A percentile compares a stretch with the other conserved stretches of the same genome.
Conservation (phyloP, 2,329 filamentous ascomycete species). For the Trichoderma lentiforme region DNA sequence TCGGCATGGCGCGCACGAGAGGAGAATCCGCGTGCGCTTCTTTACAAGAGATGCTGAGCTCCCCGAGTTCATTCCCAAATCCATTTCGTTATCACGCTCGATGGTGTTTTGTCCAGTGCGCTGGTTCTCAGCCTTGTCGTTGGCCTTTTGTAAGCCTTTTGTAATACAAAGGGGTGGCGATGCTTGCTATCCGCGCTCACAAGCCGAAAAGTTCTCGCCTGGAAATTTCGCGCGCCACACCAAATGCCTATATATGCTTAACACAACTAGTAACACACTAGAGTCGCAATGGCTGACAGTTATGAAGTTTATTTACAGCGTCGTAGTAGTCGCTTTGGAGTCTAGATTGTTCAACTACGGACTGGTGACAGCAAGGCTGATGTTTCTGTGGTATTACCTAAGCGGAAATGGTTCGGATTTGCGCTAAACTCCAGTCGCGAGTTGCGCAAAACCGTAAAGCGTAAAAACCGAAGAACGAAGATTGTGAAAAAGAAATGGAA, state of each 20-base stretch:
- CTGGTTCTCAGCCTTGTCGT: background rate
- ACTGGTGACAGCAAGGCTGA: background rate
- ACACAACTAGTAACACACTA: background rate
- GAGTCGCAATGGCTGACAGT: background rate
- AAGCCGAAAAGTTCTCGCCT: background rate
- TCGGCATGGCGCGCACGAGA: constrained; percentile 53
- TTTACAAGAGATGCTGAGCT: background rate
- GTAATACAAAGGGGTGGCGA: background rate
- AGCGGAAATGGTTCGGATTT: constrained; percentile 10
- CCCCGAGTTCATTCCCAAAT: background rate
- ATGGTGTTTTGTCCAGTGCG: background rate
- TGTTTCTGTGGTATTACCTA: constrained; percentile 1
- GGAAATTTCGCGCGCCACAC: background rate
- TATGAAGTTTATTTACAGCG: background rate
- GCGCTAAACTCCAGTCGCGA: constrained; percentile 17
- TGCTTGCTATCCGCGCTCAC: background rate
- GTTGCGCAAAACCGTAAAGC: background rate
- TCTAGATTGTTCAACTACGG: background rate
- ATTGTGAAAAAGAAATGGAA: background rate
- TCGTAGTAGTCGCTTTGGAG: background rate
- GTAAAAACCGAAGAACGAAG: background rate
- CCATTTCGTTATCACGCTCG: background rate
- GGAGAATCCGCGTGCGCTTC: constrained; percentile 48
- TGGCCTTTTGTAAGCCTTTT: background rate
- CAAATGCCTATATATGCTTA: background rate